A percentile compares a stretch with the other conserved stretches of the same genome.
phyloP scores from a whole-genome alignment of 2,329 filamentous ascomycete genomes.

The Emergomyces orientalis region DNA sequence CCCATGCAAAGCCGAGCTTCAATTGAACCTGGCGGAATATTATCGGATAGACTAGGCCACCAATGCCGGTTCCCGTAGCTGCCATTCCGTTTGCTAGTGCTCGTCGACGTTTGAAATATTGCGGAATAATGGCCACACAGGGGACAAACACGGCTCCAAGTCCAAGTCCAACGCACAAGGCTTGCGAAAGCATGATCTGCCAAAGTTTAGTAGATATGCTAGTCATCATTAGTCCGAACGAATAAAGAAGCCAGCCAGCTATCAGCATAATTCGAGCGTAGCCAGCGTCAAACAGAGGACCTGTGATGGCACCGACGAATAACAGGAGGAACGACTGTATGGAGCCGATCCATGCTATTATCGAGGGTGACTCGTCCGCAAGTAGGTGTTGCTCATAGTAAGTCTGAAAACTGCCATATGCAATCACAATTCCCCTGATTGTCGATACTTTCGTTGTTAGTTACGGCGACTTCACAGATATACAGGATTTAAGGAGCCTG shows the following conservation, averaged over 20 bases:
- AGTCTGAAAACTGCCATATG: conserved; percentile 46
- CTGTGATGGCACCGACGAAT: conserved; percentile 43
- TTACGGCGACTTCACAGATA: neutral
- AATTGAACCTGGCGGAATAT: conserved; percentile 37
- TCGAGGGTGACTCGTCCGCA: conserved; percentile 33
- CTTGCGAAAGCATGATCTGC: conserved; percentile 47
- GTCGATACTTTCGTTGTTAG: neutral
- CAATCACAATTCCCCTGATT: conserved; percentile 42
- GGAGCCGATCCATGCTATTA: conserved; percentile 47
- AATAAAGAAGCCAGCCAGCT: conserved; percentile 35
- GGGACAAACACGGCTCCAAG: conserved; percentile 57
- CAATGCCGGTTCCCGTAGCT: conserved; percentile 48
- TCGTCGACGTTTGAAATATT: conserved; percentile 53
- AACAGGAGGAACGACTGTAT: conserved; percentile 46
- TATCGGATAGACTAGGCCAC: conserved; percentile 49
- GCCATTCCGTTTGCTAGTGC: conserved; percentile 53
- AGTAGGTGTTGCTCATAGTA: conserved; percentile 43
- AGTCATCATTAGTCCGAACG: conserved; percentile 47
- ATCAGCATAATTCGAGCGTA: conserved; percentile 38
- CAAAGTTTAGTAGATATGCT: conserved; percentile 44
- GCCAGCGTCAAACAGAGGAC: conserved; percentile 46
- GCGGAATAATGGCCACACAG: conserved; percentile 54
- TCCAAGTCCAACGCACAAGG: conserved; percentile 45
- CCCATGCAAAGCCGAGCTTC: conserved; percentile 49
- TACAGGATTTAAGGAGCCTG: neutral